A percentile compares a stretch with the other conserved stretches of the same genome.
Conservation (phyloP, 768 basidiomycete species). For the Pholiota microspora region DNA sequence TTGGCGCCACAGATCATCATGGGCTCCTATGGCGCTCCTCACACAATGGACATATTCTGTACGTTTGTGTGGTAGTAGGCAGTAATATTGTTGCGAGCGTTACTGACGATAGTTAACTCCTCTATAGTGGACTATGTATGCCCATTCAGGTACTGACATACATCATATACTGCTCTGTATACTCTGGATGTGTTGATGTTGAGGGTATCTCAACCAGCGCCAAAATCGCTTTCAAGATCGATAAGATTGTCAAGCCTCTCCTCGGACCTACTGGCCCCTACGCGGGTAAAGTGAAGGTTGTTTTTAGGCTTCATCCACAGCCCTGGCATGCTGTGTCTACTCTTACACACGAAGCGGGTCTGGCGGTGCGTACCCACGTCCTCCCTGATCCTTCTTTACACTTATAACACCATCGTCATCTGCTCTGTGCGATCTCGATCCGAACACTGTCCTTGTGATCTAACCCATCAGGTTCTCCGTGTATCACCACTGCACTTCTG, state of each 20-base stretch:
- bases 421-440: neutral
- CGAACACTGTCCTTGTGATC: neutral
- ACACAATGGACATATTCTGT: slow-evolving; percentile 82
- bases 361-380: slow-evolving; percentile 54
- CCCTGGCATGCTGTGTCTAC: slow-evolving; percentile 82
- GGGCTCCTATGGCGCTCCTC: slow-evolving; percentile 58
- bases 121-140: slow-evolving; percentile 81
- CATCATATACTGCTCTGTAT: neutral
- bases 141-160: slow-evolving; percentile 65
- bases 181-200: neutral
- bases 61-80: slow-evolving; percentile 23
- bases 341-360: slow-evolving; percentile 74
- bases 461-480: slow-evolving; percentile 51
- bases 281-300: slow-evolving; percentile 69
- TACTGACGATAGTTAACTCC: no score
- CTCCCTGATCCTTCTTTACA: slow-evolving; percentile 14
- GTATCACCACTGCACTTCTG: slow-evolving; percentile 79
- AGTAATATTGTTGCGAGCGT: no score
- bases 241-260: slow-evolving; percentile 58
- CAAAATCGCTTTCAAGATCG: slow-evolving; percentile 59
- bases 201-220: slow-evolving; percentile 35
- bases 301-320: slow-evolving; percentile 71
- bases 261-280: slow-evolving; percentile 60
- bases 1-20: slow-evolving; percentile 64
- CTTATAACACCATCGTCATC: neutral